Evolutionary conservation across 306 rosid species (phyloP), one percentile per base, ranked within the genome.

Genomic region (Dryas alaskensis): DNA sequence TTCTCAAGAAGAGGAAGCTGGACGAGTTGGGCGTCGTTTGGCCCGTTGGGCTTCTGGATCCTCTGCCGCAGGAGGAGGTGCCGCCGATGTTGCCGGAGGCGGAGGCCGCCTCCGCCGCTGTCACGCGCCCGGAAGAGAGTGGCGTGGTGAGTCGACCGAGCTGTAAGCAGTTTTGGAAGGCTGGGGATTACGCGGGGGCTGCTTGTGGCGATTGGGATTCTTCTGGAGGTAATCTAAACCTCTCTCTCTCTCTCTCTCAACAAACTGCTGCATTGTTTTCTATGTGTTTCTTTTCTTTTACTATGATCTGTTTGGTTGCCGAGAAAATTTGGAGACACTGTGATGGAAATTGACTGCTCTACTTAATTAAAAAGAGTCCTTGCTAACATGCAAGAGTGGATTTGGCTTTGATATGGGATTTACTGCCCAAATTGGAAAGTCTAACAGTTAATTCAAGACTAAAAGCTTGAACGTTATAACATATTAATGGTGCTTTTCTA

Each of bases 101-200:
- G 27, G 61, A n/a, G 10, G 16, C 13, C 63, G 69, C 65, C 10
- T 40, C 43, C 8, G 12, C 13, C 58, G 69, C 65, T 8, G 45
- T 47, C 8, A 64, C 63, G 16, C 39, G 43, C 8, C 76, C 48
- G n/a, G 73, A 79, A 2, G 27, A n/a, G 14, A 25, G 9, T 9
- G 12, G 65, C 19, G 54, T 46, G 10, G 52, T 62, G 13, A 72
- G 67, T 49, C 58, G 44, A 25, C 59, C 60, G 17, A 51, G 83
- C 14, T 53, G 70, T 55, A 92, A 86, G 79, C 98, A 95, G 84
- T 95, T 95, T 22, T 95, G 99, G 99, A 95, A 95, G 82, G 99
- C 98, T 0, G 99, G 99, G 2, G 97, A 95, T 67, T 95, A 84
- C 42, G 98, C 86, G 39, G 92, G 87, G n/a, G 73, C 84, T 58